A percentile compares a stretch with the other conserved stretches of the same genome.
These are phyloP conservation scores for Sporopachydermia cereana DNA, from an alignment of 1,139 yeast genomes.

Conservation along the genomic window DNA sequence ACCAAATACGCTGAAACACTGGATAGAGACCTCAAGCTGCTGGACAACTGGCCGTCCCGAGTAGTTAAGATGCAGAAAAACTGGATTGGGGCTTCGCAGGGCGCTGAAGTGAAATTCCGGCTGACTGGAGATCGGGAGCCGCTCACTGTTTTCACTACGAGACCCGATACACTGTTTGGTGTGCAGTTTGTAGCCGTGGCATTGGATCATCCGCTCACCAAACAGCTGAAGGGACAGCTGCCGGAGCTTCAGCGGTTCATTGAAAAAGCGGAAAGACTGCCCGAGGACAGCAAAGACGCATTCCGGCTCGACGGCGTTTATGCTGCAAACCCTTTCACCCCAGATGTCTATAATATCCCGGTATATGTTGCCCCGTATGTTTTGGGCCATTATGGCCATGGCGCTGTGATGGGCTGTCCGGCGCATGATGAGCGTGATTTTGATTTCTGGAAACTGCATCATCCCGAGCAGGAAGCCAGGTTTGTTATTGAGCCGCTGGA, in stretches of 20 bases:
- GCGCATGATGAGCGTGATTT: slow-evolving; percentile 81
- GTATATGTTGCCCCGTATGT: slow-evolving; percentile 89
- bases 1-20: slow-evolving; percentile 67
- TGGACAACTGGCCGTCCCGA: slow-evolving; percentile 75
- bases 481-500: slow-evolving; percentile 33
- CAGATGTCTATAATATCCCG: slow-evolving; percentile 37
- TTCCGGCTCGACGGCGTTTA: slow-evolving; percentile 34
- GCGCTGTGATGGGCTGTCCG: slow-evolving; percentile 98
- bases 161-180: slow-evolving; percentile 78
- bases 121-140: slow-evolving; percentile 15
- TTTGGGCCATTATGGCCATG: slow-evolving; percentile 67
- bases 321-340: slow-evolving; percentile 51
- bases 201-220: slow-evolving; percentile 49
- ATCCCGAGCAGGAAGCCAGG: slow-evolving; percentile 32
- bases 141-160: slow-evolving; percentile 63
- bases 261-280: slow-evolving; percentile 23
- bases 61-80: slow-evolving; percentile 84
- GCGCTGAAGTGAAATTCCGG: slow-evolving; percentile 53
- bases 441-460: slow-evolving; percentile 64
- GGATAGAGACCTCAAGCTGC: slow-evolving; percentile 44
- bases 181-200: slow-evolving; percentile 79
- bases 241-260: slow-evolving; percentile 36
- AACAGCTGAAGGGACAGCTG: slow-evolving; percentile 26
- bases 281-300: slow-evolving; percentile 55
- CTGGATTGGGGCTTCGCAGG: slow-evolving; percentile 87